Evolutionary conservation across 345 rosid species (phyloP), one percentile per base, ranked within the genome.

Genomic region (Salix arbutifolia): DNA sequence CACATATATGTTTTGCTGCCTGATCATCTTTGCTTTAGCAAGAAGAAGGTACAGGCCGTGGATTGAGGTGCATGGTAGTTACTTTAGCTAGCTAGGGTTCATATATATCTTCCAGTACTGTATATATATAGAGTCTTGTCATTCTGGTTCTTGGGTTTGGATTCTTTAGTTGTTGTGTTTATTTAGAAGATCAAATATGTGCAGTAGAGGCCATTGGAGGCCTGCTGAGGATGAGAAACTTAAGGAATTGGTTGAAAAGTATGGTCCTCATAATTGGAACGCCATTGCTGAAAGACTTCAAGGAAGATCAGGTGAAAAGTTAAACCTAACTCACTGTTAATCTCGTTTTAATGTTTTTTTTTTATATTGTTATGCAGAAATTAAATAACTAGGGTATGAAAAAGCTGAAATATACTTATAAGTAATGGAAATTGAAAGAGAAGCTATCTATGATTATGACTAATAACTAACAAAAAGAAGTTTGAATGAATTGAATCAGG

Each of bases 191-290:
- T 21, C 19, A 53, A 37, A 69, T 40, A 73, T 80, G 79, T 80
- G 86, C 42, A 75, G 50, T 17, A 77, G 86, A 75, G 86, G 86
- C 26, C 86, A 83, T 69, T 83, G 86, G 86, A 83, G 86, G 69
- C 84, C 86, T 8, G 74, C 86, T 5, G 86, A 83, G 69, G 86
- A 83, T 71, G 80, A 81, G 26, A 80, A 80, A 77, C 86, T 83
- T 50, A 61, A 69, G 71, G 86, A 80, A 37, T 72, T 83, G 70
- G 86, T 83, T 14, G 74, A 78, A 5, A 79, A 69, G 0, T 77
- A 80, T 30, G 86, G 86, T 16, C 86, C 86, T 70, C 86, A 83
- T 77, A 83, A 83, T 61, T 83, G 86, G 86, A 83, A 83, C 77
- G 78, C 83, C 81, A 83, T 83, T 30, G 86, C 86, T 11, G 81